phyloP scores from a whole-genome alignment of 1,284 basidiomycete species.

The Schizophyllum amplum region DNA sequence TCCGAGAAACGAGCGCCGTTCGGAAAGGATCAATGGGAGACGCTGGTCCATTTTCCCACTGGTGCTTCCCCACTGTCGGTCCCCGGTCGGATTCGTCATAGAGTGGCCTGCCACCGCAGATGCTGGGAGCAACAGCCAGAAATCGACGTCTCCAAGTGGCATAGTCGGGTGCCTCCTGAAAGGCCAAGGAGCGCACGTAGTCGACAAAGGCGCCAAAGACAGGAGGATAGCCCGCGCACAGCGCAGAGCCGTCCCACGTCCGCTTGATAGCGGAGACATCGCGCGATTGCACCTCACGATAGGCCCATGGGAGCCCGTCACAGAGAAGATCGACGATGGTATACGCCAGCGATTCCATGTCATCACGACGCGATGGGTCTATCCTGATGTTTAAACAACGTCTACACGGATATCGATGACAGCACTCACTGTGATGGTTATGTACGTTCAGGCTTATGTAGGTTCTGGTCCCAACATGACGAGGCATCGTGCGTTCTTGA shows the following conservation, averaged over 20 bases:
- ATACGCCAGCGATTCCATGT: conserved; percentile 2
- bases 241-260: background rate
- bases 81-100: too few relatives aligned
- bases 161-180: background rate
- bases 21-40: too few relatives aligned
- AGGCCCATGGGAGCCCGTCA: background rate
- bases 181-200: background rate
- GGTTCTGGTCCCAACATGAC: background rate
- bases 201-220: background rate
- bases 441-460: background rate
- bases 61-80: too few relatives aligned
- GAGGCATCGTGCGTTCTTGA: background rate
- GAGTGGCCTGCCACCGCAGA: too few relatives aligned
- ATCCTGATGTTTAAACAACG: too few relatives aligned
- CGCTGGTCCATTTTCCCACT: too few relatives aligned
- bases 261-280: background rate
- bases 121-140: background rate
- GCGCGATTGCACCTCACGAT: background rate
- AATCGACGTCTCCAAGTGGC: background rate
- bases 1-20: too few relatives aligned
- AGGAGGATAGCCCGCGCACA: background rate
- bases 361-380: background rate
- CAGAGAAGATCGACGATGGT: background rate
- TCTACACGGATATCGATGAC: too few relatives aligned
- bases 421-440: background rate